Percentiles rank a stretch among this genome's conserved stretches.
Evolutionary conservation across 164 flowering plant species (phyloP).

Genomic region (Malania oleifera): DNA sequence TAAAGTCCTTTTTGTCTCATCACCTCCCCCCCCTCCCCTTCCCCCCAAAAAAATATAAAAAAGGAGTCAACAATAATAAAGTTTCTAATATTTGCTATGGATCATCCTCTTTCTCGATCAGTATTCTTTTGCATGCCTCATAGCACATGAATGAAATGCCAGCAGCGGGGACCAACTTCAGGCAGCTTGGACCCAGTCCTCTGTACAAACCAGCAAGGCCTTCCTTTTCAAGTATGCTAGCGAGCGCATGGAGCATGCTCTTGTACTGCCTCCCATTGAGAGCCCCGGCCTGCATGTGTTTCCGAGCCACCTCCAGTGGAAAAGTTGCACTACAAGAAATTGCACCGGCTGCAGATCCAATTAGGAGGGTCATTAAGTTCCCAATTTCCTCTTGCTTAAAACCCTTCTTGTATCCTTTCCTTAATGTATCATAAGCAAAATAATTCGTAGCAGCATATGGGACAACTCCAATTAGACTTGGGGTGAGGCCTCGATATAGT

Average conservation of each 20-base stretch:
- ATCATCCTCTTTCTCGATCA: slow-evolving; percentile 54
- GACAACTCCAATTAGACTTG: slow-evolving; percentile 87
- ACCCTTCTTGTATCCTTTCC: slow-evolving; percentile 54
- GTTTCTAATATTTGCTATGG: no score
- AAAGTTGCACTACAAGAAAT: slow-evolving; percentile 73
- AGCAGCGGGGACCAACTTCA: slow-evolving; percentile 80
- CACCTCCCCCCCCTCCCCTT: no score
- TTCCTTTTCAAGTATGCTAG: slow-evolving; percentile 48
- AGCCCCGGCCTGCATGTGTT: slow-evolving; percentile 86
- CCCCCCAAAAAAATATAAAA: no score
- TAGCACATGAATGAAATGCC: slow-evolving; percentile 93
- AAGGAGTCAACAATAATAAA: no score
- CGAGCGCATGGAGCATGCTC: slow-evolving; percentile 65
- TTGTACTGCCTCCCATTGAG: slow-evolving; percentile 60
- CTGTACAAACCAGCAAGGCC: slow-evolving; percentile 62
- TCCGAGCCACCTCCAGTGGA: slow-evolving; percentile 82
- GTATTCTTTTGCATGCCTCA: slow-evolving; percentile 74
- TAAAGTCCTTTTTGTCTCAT: no score
- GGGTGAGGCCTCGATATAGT: slow-evolving; percentile 88
- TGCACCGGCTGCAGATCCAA: slow-evolving; percentile 81
- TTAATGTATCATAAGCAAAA: slow-evolving; percentile 77
- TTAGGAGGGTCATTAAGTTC: slow-evolving; percentile 59
- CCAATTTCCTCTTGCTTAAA: slow-evolving; percentile 58
- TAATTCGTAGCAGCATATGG: slow-evolving; percentile 96
- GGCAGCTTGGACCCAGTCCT: slow-evolving; percentile 80